Evolutionary conservation across 768 basidiomycete genomes (phyloP).

Genomic region (Rhodotorula sphaerocarpa): DNA sequence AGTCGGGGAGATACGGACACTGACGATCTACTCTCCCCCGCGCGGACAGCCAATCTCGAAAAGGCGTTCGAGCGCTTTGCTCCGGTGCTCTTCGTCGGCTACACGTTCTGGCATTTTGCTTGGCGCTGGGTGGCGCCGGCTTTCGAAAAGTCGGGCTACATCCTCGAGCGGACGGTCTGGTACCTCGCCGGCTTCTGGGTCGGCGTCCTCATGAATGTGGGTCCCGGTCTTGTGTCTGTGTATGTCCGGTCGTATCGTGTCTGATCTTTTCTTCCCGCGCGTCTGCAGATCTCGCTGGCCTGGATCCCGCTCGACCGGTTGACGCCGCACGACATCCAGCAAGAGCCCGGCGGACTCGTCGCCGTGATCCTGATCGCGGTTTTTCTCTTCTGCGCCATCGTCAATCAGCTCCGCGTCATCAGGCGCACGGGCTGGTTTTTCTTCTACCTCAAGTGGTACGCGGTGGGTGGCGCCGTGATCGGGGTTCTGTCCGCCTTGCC

Average conservation of each 20-base stretch:
- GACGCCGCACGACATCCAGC: conserved; percentile 58
- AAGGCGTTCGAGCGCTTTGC: conserved; percentile 69
- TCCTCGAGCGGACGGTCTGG: conserved; percentile 64
- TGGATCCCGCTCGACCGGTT: conserved; percentile 66
- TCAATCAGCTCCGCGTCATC: conserved; percentile 71
- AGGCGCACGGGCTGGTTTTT: conserved; percentile 77
- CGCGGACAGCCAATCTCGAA: conserved; percentile 58
- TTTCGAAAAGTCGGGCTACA: conserved; percentile 52
- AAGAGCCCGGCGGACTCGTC: conserved; percentile 52
- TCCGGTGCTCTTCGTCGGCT: conserved; percentile 66
- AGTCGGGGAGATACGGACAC: no score
- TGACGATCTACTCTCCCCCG: no score
- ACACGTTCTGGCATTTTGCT: conserved; percentile 68
- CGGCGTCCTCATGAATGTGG: conserved; percentile 63
- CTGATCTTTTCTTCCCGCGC: no score
- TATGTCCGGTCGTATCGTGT: neutral
- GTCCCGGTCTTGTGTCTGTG: neutral
- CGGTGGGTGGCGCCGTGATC: conserved; percentile 55
- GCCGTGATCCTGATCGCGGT: conserved; percentile 57
- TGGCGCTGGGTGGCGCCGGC: conserved; percentile 65
- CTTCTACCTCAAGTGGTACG: conserved; percentile 60
- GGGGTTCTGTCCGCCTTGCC: conserved; percentile 64
- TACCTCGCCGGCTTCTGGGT: conserved; percentile 73
- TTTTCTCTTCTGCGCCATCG: conserved; percentile 49
- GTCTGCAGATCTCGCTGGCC: conserved; percentile 16